These are phyloP conservation scores for Mycena filopes DNA, from an alignment of 768 basidiomycete species.

Conservation along the genomic window DNA sequence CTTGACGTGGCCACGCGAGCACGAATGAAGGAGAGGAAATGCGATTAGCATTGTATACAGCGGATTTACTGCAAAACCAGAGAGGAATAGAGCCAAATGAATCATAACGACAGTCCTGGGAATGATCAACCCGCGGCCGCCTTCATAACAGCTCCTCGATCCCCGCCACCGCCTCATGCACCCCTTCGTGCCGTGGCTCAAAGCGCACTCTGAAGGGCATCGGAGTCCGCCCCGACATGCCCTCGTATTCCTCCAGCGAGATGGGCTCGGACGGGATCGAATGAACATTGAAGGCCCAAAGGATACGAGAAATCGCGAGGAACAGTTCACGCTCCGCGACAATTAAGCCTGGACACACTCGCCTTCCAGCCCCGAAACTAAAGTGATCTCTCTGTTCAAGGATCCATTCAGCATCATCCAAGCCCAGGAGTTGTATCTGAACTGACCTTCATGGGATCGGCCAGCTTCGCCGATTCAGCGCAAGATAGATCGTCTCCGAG, in stretches of 20 bases:
- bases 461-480: slow-evolving; percentile 43
- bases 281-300: slow-evolving; percentile 47
- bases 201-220: slow-evolving; percentile 9
- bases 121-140: too few species aligned
- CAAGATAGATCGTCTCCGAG: slow-evolving; percentile 37
- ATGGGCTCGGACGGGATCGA: slow-evolving; percentile 46
- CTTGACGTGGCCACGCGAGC: too few species aligned
- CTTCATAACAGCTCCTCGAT: too few species aligned
- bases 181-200: neutral
- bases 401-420: too few species aligned
- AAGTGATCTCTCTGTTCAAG: slow-evolving; percentile 42
- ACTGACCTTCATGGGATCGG: slow-evolving; percentile 20
- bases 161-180: neutral
- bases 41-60: too few species aligned
- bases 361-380: slow-evolving; percentile 45
- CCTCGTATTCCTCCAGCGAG: slow-evolving; percentile 12
- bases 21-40: too few species aligned
- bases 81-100: too few species aligned
- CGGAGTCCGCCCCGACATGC: slow-evolving; percentile 14
- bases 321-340: slow-evolving; percentile 49
- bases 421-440: too few species aligned
- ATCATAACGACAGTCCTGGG: too few species aligned
- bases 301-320: slow-evolving; percentile 47
- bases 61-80: too few species aligned
- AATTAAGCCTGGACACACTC: slow-evolving; percentile 48